Evolutionary conservation across 2,329 filamentous ascomycete genomes (phyloP).

Genomic region (Ophiostoma tasmaniense): DNA sequence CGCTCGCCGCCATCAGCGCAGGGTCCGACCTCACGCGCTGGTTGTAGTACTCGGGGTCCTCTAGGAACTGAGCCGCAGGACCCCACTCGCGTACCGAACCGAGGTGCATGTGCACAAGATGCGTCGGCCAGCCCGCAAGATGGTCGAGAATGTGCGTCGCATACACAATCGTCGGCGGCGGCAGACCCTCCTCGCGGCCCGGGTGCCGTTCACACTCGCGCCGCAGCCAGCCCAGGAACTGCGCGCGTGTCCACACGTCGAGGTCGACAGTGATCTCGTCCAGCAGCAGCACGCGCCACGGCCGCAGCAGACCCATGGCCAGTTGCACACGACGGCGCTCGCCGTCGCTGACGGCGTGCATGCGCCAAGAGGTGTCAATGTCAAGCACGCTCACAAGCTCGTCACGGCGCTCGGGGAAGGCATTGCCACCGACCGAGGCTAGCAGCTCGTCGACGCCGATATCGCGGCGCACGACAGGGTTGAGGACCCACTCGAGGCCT

Average conservation of each 20-base stretch:
- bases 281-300: conserved; percentile 83
- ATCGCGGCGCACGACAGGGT: conserved; percentile 90
- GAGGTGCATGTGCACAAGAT: conserved; percentile 91
- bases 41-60: conserved; percentile 18
- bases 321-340: conserved; percentile 87
- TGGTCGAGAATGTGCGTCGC: conserved; percentile 97
- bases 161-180: conserved; percentile 74
- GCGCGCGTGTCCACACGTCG: conserved; percentile 73
- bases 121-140: conserved; percentile 86
- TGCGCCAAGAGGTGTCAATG: conserved; percentile 84
- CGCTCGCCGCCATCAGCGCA: neutral
- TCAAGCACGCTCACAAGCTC: conserved; percentile 83
- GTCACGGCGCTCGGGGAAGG: conserved; percentile 72
- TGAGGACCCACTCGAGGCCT: conserved; percentile 95
- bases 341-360: conserved; percentile 92
- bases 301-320: conserved; percentile 86
- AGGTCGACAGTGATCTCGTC: conserved; percentile 97
- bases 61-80: conserved; percentile 58
- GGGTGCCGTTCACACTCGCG: conserved; percentile 71
- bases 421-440: conserved; percentile 74
- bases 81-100: conserved; percentile 86
- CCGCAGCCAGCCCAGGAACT: conserved; percentile 81
- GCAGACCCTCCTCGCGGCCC: conserved; percentile 30
- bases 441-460: conserved; percentile 86
- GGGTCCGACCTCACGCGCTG: conserved; percentile 12